Percentiles rank a stretch among this genome's conserved stretches.
Conservation (phyloP, 1,284 basidiomycete species). For the Mycosarcoma mackinlayi region DNA sequence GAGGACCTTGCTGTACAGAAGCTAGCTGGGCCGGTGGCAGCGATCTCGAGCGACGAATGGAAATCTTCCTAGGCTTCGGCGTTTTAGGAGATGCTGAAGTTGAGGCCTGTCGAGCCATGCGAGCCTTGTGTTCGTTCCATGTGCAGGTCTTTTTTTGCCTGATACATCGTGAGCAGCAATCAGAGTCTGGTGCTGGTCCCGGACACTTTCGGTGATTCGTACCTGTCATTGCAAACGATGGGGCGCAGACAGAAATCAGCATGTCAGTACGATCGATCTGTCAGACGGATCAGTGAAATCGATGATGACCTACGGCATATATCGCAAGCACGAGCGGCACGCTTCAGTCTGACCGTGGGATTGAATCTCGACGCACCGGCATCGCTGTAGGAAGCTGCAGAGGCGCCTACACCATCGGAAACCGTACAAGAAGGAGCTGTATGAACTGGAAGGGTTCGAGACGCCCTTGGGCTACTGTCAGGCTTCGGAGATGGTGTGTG, state of each 20-base stretch:
- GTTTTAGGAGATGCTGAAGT: conserved; percentile 11
- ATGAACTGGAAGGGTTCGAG: not conserved
- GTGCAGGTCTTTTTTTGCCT: conserved; percentile 17
- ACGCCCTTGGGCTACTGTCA: not conserved
- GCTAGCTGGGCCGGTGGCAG: not conserved
- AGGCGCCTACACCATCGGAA: not conserved
- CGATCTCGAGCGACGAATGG: conserved; percentile 10
- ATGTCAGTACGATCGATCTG: not conserved
- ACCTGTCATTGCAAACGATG: conserved; percentile 7
- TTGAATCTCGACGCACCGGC: not conserved
- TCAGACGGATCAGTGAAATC: not conserved
- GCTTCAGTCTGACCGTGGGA: conserved; percentile 6
- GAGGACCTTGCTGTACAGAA: not conserved
- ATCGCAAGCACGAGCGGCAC: conserved; percentile 30
- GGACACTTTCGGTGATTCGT: conserved; percentile 35
- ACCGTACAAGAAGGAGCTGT: not conserved
- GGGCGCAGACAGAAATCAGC: not conserved
- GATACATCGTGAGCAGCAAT: conserved; percentile 18
- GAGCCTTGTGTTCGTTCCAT: conserved; percentile 10
- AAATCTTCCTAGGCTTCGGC: not conserved
- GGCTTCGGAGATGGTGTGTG: conserved; percentile 7
- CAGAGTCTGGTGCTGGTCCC: conserved; percentile 15
- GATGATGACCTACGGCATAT: conserved; percentile 27
- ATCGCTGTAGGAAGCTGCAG: not conserved
- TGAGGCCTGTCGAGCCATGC: not conserved